Evolutionary conservation across 2,329 filamentous ascomycete species (phyloP).

Genomic region (Alternaria incomplexa): DNA sequence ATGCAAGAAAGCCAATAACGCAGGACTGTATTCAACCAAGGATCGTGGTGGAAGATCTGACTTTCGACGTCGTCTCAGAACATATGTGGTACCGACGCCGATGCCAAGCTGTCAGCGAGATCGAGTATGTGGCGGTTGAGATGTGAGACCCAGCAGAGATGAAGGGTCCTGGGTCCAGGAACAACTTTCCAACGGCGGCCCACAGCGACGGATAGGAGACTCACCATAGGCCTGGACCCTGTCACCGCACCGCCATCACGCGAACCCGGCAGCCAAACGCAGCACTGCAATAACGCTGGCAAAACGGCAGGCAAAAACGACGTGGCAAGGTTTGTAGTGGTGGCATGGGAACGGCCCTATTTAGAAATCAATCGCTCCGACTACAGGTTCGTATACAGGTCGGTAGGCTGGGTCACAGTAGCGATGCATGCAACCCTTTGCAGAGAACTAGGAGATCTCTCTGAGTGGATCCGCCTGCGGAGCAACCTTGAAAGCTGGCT

Average conservation of each 20-base stretch:
- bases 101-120: not conserved
- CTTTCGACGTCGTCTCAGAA: not conserved
- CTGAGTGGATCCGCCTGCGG: conserved; percentile 7
- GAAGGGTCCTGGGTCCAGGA: conserved; percentile 15
- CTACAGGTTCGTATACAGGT: not conserved
- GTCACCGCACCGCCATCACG: conserved; percentile 4
- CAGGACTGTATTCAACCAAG: not conserved
- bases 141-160: not conserved
- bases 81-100: not conserved
- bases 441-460: conserved; percentile 1
- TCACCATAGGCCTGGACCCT: conserved; percentile 2
- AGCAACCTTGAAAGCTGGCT: conserved; percentile 7
- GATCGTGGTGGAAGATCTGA: not conserved
- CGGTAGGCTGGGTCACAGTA: conserved; percentile 1
- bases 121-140: not conserved
- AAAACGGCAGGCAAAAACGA: not conserved
- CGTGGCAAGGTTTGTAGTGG: not conserved
- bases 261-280: not conserved
- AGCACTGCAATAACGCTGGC: not conserved
- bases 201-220: conserved; percentile 5
- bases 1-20: not conserved
- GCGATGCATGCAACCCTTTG: conserved; percentile 7
- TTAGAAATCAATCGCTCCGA: not conserved
- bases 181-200: conserved; percentile 5
- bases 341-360: not conserved